These are phyloP conservation scores for Hyaloscypha hepaticicola DNA, from an alignment of 495 filamentous ascomycete species.

Conservation along the genomic window DNA sequence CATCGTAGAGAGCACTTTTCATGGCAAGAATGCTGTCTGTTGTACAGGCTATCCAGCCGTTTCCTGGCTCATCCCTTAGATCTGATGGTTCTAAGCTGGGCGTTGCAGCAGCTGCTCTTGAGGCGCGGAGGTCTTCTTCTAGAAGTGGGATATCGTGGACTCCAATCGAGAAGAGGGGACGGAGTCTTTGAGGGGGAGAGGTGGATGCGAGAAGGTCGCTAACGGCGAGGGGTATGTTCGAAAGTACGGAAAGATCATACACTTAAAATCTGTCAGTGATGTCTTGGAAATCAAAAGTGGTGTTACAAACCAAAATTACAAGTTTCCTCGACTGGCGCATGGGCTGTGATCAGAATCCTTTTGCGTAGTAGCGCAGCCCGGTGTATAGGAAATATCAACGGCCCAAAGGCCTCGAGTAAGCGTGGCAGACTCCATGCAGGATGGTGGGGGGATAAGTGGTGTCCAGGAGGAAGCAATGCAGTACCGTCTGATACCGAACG, in stretches of 20 bases:
- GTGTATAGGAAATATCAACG: constrained; percentile 85
- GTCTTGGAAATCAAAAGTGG: constrained; percentile 7
- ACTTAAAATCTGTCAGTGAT: constrained; percentile 48
- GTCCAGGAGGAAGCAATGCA: constrained; percentile 60
- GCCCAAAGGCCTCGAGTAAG: constrained; percentile 81
- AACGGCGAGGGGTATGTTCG: constrained; percentile 68
- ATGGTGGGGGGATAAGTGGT: constrained; percentile 73
- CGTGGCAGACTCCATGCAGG: constrained; percentile 78
- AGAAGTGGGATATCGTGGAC: constrained; percentile 88
- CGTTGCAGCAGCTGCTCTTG: constrained; percentile 32
- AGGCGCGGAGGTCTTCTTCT: constrained; percentile 48
- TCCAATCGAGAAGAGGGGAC: constrained; percentile 85
- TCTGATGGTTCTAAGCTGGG: constrained; percentile 24
- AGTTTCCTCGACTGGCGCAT: constrained; percentile 77
- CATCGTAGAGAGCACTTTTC: constrained; percentile 83
- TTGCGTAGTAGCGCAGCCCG: constrained; percentile 86
- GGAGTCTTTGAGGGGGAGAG: constrained; percentile 62
- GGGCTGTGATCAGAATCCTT: constrained; percentile 78
- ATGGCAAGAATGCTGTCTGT: constrained; percentile 87
- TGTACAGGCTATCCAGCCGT: constrained; percentile 89
- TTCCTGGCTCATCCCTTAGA: constrained; percentile 46
- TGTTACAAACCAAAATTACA: constrained; percentile 80
- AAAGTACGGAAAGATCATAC: constrained; percentile 89
- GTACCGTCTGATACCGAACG: constrained; percentile 61
- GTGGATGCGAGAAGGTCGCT: constrained; percentile 61